A percentile compares a stretch with the other conserved stretches of the same genome.
phyloP scores from a whole-genome alignment of 805 yeast species.

The Hanseniaspora nectarophila region DNA sequence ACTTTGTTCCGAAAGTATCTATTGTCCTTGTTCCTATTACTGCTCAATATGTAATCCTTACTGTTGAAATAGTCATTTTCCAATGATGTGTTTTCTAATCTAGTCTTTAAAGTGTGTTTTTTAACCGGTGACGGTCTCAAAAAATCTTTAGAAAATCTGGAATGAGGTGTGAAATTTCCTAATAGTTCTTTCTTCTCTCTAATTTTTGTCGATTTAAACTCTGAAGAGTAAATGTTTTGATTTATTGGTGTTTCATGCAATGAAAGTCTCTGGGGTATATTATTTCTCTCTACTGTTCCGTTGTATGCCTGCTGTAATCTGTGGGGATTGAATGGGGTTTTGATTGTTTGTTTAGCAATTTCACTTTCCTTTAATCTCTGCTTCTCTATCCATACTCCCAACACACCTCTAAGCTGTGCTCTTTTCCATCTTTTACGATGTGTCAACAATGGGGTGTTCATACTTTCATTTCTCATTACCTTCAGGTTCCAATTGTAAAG shows the following conservation, averaged over 20 bases:
- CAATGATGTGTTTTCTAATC: not conserved
- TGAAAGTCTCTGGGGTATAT: not conserved
- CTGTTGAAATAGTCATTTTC: not conserved
- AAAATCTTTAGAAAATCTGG: not conserved
- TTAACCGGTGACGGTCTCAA: conserved; percentile 1
- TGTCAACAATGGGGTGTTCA: not conserved
- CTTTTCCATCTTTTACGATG: conserved; percentile 10
- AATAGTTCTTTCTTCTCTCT: not conserved
- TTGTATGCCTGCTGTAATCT: not conserved
- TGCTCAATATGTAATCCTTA: not conserved
- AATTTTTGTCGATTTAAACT: not conserved
- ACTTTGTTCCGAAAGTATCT: not conserved
- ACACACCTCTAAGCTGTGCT: conserved; percentile 3
- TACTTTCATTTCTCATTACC: not conserved
- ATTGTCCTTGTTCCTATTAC: not conserved
- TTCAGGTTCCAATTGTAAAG: conserved; percentile 5
- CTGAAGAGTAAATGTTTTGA: not conserved
- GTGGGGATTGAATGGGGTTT: not conserved
- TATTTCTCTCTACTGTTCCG: not conserved
- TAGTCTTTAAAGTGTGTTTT: not conserved
- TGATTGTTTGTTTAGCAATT: not conserved
- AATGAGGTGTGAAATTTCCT: not conserved
- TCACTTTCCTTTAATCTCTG: not conserved
- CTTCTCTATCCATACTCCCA: conserved; percentile 1
- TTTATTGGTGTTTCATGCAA: not conserved